Base-by-base conservation (phyloP, 495 filamentous ascomycete genomes). In the Hypoxylon lienhwacheense region DNA sequence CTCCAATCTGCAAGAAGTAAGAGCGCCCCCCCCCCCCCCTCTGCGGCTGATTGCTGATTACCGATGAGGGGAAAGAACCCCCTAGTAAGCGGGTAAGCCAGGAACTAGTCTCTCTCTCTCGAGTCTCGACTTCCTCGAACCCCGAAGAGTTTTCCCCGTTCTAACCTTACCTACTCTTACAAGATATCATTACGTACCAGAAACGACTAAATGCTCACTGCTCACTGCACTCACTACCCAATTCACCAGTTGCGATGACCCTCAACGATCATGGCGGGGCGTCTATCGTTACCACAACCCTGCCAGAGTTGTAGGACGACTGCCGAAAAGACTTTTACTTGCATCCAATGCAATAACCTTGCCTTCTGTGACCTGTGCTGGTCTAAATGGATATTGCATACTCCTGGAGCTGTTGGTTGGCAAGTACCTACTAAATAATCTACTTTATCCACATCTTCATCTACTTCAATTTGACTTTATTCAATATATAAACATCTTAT, bases 301-400 rank as follows among this genome's bases (percentile, higher is more conserved):
- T 69, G 66, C 45, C 64, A 67, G 44, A 59, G 59, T 1, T 69
- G 66, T 43, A 47, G 58, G 36, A 63, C 48, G 14, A 61, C 46
- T 41, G 50, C 51, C 33, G 51, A 58, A 6, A 67, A 40, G 40
- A 63, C 53, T 0, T 70, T 55, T 51, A 68, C 67, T 21, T 70
- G 65, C 59, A 65, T 68, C 10, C 67, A 70, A 33, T 70, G 67
- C 28, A 70, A 70, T 49, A 70, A 70, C 78, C 39, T 84, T 69
- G 24, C 61, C 11, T 73, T 69, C 42, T 73, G 70, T 53, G 68
- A 70, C 3, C 44, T 33, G 1, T 73, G 70, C 53, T 58, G 73
- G 73, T 34, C 63, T 33, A 53, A 71, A 70, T 64, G 66, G 58
- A 37, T 71, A 48, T 20, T 70, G 11, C 71, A 73, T 47, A 53